phyloP scores from a whole-genome alignment of 2,329 filamentous ascomycete species.

The Penicillium decumbens region DNA sequence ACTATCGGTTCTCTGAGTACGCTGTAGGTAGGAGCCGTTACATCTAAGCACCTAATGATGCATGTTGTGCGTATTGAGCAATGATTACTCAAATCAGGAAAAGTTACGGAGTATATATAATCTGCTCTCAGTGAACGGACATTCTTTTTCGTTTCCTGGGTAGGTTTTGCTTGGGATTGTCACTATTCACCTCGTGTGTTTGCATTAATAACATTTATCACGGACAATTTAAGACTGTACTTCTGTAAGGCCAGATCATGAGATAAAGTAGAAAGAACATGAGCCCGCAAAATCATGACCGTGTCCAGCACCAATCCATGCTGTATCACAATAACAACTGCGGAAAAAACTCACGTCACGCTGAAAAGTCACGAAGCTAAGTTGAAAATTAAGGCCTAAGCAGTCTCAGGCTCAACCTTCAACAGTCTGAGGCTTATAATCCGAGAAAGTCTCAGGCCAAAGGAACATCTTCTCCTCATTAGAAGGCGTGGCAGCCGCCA shows the following conservation, averaged over 20 bases:
- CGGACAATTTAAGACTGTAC: neutral
- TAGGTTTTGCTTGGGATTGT: too few relatives aligned
- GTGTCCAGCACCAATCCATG: slow-evolving; percentile 8
- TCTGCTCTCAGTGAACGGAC: too few relatives aligned
- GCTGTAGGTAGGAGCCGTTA: too few relatives aligned
- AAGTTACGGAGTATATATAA: too few relatives aligned
- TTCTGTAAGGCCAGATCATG: neutral
- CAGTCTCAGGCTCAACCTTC: neutral
- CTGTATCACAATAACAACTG: slow-evolving; percentile 1
- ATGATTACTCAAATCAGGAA: too few relatives aligned
- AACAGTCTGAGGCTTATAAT: slow-evolving; percentile 36
- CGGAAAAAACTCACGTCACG: neutral
- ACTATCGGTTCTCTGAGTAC: too few relatives aligned
- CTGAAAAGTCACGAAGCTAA: neutral
- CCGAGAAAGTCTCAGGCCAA: slow-evolving; percentile 57
- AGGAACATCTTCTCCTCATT: slow-evolving; percentile 60
- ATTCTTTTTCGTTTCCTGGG: too few relatives aligned
- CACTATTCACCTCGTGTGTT: too few relatives aligned
- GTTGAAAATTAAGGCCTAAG: neutral
- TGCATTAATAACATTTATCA: neutral
- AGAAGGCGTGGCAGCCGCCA: slow-evolving; percentile 48
- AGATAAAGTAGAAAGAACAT: neutral
- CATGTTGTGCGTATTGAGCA: too few relatives aligned
- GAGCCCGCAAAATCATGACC: slow-evolving; percentile 1
- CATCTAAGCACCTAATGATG: too few relatives aligned